Base-by-base conservation (phyloP, 441 rosid species). In the Sinapis alba region DNA sequence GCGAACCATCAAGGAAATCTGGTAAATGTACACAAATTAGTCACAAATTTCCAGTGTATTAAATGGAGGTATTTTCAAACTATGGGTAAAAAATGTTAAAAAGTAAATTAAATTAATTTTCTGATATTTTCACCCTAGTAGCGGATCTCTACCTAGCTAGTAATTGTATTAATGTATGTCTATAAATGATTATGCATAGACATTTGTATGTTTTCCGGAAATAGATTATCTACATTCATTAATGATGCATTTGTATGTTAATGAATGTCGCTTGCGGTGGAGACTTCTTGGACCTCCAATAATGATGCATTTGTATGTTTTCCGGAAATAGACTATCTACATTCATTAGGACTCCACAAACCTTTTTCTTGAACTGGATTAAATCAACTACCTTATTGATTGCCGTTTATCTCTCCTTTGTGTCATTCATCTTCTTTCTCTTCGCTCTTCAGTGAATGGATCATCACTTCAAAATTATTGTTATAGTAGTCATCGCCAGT, bases 1-100 rank as follows among this genome's bases (percentile, higher is more conserved):
- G 43, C 91, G 98, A 81, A 92, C 97, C 84, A 95, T 76, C 83
- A 24, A 2, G 3, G 27, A 24, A 1, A 24, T 24, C 27, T 24
- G 27, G 27, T 24, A 24, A 24, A n/a, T 2, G 27, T 24, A 24
- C n/a, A n/a, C 27, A 24, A 24, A 24, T 24, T 24, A 24, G 27
- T 24, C 27, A 1, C 27, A 24, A n/a, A n/a, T n/a, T n/a, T n/a
- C n/a, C n/a, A n/a, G n/a, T n/a, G n/a, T n/a, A n/a, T n/a, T n/a
- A n/a, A n/a, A n/a, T n/a, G n/a, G n/a, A n/a, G n/a, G 41, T 34
- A 34, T 34, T 34, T 34, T 34, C 41, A 34, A 34, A 10, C 41
- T 34, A 34, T 34, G 41, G n/a, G n/a, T 13, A 34, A 34, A 34
- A 34, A 34, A 10, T 34, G 41, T 2, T 34, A 34, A n/a, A n/a